Conservation (phyloP, 306 rosid genomes). For the Mimosa bimucronata region DNA sequence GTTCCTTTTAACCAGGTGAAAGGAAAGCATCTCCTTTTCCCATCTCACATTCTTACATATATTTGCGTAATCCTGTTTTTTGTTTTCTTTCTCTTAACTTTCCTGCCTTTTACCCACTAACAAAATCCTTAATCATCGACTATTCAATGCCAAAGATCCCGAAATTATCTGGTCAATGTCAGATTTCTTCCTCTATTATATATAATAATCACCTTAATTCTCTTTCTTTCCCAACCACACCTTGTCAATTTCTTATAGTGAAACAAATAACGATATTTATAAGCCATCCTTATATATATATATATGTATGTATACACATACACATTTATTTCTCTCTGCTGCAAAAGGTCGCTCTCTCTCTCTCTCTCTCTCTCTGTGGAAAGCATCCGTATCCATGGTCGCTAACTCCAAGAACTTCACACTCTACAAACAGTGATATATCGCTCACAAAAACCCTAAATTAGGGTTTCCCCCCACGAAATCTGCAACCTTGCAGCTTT, state of each 20-base stretch:
- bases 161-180: not conserved
- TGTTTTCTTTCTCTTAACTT: not conserved
- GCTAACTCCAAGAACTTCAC: not conserved
- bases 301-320: no score
- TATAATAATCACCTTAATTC: not conserved
- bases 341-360: no score
- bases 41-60: not conserved
- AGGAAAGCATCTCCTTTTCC: not conserved
- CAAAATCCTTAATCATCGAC: not conserved
- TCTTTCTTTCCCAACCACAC: not conserved
- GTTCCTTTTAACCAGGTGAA: slow-evolving; percentile 9
- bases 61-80: not conserved
- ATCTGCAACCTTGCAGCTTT: slow-evolving; percentile 8
- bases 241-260: not conserved
- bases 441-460: slow-evolving; percentile 41
- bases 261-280: not conserved
- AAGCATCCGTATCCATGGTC: not conserved
- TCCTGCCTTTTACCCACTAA: not conserved
- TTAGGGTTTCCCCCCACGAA: slow-evolving; percentile 33
- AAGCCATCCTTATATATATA: not conserved
- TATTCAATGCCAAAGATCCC: not conserved
- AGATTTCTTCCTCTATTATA: not conserved
- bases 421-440: not conserved
- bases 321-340: slow-evolving; percentile 13
- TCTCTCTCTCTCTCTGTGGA: not conserved